phyloP scores from a whole-genome alignment of 805 yeast genomes.

The Cyberlindnera amylophila region DNA sequence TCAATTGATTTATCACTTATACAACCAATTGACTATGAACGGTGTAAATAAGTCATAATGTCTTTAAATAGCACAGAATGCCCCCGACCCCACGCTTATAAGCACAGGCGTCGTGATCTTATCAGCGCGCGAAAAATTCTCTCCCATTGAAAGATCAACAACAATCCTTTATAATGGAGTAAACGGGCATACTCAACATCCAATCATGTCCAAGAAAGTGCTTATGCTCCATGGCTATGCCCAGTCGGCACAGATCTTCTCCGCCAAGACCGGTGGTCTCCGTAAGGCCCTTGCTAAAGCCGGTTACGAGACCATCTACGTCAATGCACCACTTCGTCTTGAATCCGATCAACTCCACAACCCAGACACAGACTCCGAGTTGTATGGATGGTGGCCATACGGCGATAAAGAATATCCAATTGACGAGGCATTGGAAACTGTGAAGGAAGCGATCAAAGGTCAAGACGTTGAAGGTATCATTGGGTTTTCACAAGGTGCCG shows the following conservation, averaged over 20 bases:
- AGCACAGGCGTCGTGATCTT: too few relatives aligned
- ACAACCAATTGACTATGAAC: too few relatives aligned
- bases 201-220: constrained; percentile 41
- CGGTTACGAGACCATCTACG: constrained; percentile 66
- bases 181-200: too few relatives aligned
- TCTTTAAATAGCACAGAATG: too few relatives aligned
- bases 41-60: too few relatives aligned
- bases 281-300: constrained; percentile 59
- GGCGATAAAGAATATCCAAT: constrained; percentile 29
- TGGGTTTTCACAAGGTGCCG: constrained; percentile 95
- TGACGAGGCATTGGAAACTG: constrained; percentile 36
- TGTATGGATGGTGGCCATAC: constrained; percentile 71
- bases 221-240: constrained; percentile 88
- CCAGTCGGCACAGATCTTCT: constrained; percentile 75
- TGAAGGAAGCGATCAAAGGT: constrained; percentile 45
- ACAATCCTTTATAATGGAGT: too few relatives aligned
- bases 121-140: too few relatives aligned
- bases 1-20: too few relatives aligned
- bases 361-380: constrained; percentile 28
- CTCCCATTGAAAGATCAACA: too few relatives aligned
- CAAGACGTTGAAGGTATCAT: constrained; percentile 81
- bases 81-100: too few relatives aligned
- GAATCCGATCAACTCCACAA: constrained; percentile 66
- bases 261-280: constrained; percentile 81
- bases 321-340: constrained; percentile 69